Percentiles rank a stretch among this genome's conserved stretches.
Evolutionary conservation across 2,329 filamentous ascomycete genomes (phyloP).

Genomic region (Dactylella cylindrospora): DNA sequence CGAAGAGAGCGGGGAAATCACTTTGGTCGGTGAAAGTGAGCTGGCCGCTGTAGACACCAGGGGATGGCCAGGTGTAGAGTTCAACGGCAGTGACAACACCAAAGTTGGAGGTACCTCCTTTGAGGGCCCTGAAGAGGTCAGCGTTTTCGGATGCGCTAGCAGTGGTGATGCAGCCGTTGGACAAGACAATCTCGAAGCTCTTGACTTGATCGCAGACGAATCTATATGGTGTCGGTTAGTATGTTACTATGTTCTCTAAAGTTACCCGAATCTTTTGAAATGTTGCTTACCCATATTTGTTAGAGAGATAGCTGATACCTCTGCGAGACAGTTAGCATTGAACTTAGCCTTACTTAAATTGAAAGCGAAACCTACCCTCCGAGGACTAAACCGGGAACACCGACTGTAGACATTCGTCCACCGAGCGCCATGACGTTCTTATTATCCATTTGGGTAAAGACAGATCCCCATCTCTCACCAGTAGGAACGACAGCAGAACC

Average conservation of each 20-base stretch:
- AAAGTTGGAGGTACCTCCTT: conserved; percentile 52
- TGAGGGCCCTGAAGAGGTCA: conserved; percentile 53
- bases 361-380: conserved; percentile 16
- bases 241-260: no score
- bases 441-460: conserved; percentile 12
- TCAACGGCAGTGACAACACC: conserved; percentile 52
- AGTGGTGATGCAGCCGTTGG: conserved; percentile 55
- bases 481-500: conserved; percentile 9
- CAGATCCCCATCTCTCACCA: conserved; percentile 20
- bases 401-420: conserved; percentile 35
- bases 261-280: no score
- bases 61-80: conserved; percentile 42
- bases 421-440: conserved; percentile 13
- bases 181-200: conserved; percentile 56
- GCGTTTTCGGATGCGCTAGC: conserved; percentile 54
- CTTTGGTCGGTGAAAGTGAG: conserved; percentile 5
- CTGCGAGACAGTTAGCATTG: no score
- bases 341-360: no score
- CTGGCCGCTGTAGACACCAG: conserved; percentile 27
- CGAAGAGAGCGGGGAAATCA: conserved; percentile 10
- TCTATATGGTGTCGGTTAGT: conserved; percentile 5
- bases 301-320: conserved; percentile 34
- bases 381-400: conserved; percentile 23
- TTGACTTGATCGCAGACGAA: conserved; percentile 55
- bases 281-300: conserved; percentile 38